Conservation (phyloP, 2,329 filamentous ascomycete genomes). For the Biscogniauxia sp. region DNA sequence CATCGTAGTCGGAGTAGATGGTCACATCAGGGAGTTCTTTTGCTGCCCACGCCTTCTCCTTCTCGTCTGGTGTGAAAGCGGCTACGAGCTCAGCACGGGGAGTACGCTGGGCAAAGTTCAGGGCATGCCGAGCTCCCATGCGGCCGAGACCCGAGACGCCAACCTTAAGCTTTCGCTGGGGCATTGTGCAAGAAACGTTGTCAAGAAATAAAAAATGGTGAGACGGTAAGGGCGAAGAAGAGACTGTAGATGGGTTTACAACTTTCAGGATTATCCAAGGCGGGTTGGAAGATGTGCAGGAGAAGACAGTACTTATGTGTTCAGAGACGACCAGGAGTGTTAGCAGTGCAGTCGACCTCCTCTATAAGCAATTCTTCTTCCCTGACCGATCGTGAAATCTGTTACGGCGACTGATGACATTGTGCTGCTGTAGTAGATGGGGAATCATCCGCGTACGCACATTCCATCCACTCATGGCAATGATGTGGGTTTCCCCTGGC, state of each 20-base stretch:
- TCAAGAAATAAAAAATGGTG: not conserved
- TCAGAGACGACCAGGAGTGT: not conserved
- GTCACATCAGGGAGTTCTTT: constrained; percentile 43
- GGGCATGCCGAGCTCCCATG: not conserved
- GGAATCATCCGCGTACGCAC: not conserved
- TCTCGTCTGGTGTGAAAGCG: constrained; percentile 44
- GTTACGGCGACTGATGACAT: not conserved
- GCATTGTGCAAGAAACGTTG: not conserved
- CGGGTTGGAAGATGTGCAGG: not conserved
- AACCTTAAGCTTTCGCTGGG: not conserved
- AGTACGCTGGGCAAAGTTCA: not conserved
- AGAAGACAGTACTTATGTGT: not conserved
- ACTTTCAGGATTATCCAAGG: not conserved
- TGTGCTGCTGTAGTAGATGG: not conserved
- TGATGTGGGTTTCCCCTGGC: not conserved
- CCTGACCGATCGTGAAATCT: not conserved
- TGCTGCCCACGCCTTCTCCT: constrained; percentile 38
- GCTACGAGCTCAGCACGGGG: constrained; percentile 40
- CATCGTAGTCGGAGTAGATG: constrained; percentile 44
- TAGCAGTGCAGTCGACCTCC: not conserved
- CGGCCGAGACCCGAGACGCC: not conserved
- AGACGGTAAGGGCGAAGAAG: not conserved
- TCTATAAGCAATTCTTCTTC: not conserved
- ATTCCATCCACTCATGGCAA: not conserved
- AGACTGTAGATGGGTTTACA: not conserved